phyloP scores from a whole-genome alignment of 2,329 filamentous ascomycete genomes.

The Eurotiales sp. region DNA sequence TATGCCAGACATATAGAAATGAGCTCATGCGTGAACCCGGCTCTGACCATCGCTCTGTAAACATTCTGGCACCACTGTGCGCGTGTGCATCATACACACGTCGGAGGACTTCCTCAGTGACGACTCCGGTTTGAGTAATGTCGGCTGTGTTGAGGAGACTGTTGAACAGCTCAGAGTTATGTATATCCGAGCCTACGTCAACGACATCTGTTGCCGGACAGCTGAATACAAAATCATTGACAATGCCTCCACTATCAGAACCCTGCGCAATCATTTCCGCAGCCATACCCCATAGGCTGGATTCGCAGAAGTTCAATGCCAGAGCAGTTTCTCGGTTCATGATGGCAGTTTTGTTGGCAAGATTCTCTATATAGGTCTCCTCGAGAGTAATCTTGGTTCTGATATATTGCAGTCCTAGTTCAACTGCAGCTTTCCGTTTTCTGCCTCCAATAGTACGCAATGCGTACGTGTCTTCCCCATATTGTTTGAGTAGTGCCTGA shows the following conservation, averaged over 20 bases:
- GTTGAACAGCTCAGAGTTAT: conserved; percentile 24
- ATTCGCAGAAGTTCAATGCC: conserved; percentile 28
- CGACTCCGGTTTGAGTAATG: conserved; percentile 20
- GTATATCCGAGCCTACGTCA: conserved; percentile 21
- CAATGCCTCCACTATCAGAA: conserved; percentile 20
- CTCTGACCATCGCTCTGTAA: conserved; percentile 24
- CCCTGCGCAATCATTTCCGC: conserved; percentile 22
- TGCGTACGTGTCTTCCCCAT: conserved; percentile 12
- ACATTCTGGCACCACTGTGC: conserved; percentile 19
- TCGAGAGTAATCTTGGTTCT: conserved; percentile 22
- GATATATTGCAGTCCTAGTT: conserved; percentile 21
- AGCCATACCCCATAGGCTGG: conserved; percentile 45
- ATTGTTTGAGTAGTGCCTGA: conserved; percentile 17
- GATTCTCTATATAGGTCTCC: conserved; percentile 15
- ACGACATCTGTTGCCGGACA: conserved; percentile 23
- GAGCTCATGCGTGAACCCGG: conserved; percentile 21
- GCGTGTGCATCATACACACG: conserved; percentile 26
- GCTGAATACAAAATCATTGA: conserved; percentile 24
- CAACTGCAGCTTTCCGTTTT: conserved; percentile 17
- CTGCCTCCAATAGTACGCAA: conserved; percentile 16
- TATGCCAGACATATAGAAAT: conserved; percentile 24
- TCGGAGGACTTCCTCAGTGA: conserved; percentile 22
- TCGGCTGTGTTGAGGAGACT: conserved; percentile 23
- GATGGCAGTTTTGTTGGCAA: conserved; percentile 17
- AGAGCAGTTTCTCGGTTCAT: conserved; percentile 20